Evolutionary conservation across 2,329 filamentous ascomycete genomes (phyloP), one percentile per base, ranked within the genome.

Genomic region (Aspergillus niger): DNA sequence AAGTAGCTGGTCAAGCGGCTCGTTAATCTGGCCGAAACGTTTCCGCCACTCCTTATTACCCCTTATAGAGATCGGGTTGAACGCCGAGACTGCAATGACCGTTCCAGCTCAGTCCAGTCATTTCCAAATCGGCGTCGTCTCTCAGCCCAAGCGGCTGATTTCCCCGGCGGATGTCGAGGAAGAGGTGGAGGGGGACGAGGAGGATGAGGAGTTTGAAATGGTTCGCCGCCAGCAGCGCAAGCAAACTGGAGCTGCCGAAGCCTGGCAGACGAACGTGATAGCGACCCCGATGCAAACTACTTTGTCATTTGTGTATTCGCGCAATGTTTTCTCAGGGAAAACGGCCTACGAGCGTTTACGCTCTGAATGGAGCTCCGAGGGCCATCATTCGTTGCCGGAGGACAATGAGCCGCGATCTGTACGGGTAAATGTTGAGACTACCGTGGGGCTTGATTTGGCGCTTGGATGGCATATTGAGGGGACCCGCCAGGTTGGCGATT

Each of bases 321-420:
- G 76, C 8, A 77, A 74, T 41, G 41, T 79, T 17, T 79, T 79
- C 50, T 73, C 71, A 2, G 72, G 74, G 5, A 71, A 68, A 28
- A 58, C 73, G 4, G 65, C 69, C 3, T 70, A 73, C 49, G 69
- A 77, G 11, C 67, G 66, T 15, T 62, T 70, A 5, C 74, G 68
- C 41, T 76, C 76, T 3, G 75, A 78, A 65, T 79, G 77, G 77
- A 79, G 70, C 55, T 69, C 73, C 5, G 76, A 78, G 47, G 76
- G 75, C 5, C 73, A 79, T 60, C 71, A 73, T 57, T 70, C 74
- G 3, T 63, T 74, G 41, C 66, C 70, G 22, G 63, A 63, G 48
- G 67, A 67, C 49, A 67, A 65, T 17, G 70, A 69, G 44, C 67
- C 67, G 5, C 72, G 75, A 11, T 69, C 72, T 8, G 68, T 79